These are phyloP conservation scores for Urostyla sp. DNA, from an alignment of 73 alveolate species.

Conservation along the genomic window DNA sequence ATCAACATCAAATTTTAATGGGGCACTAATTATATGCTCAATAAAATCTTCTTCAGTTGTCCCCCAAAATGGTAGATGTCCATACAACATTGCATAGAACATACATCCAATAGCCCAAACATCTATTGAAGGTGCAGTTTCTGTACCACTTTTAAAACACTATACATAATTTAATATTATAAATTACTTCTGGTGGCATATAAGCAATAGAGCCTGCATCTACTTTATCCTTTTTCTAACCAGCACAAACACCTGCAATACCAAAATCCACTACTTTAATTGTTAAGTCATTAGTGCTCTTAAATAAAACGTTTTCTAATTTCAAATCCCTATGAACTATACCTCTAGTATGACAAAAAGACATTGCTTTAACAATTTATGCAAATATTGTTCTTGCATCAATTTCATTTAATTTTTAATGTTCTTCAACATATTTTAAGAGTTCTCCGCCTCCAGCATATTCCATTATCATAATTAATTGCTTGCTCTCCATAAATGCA, in stretches of 20 bases:
- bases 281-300: slow-evolving; percentile 27
- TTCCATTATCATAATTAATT: slow-evolving; percentile 88
- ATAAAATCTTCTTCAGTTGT: slow-evolving; percentile 55
- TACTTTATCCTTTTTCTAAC: slow-evolving; percentile 62
- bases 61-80: slow-evolving; percentile 60
- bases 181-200: slow-evolving; percentile 74
- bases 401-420: slow-evolving; percentile 41
- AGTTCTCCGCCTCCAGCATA: slow-evolving; percentile 93
- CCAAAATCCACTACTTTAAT: slow-evolving; percentile 79
- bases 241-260: slow-evolving; percentile 77
- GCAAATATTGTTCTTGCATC: slow-evolving; percentile 56
- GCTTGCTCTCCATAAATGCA: slow-evolving; percentile 68
- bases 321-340: slow-evolving; percentile 76
- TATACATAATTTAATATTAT: not conserved
- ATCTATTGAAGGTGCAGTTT: slow-evolving; percentile 68
- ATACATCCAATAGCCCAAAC: slow-evolving; percentile 71
- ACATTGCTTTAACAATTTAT: slow-evolving; percentile 70
- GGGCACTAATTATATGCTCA: slow-evolving; percentile 24
- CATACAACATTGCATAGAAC: slow-evolving; percentile 63
- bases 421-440: slow-evolving; percentile 36
- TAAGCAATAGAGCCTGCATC: slow-evolving; percentile 78
- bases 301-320: slow-evolving; percentile 68
- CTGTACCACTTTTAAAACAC: slow-evolving; percentile 16
- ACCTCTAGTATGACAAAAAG: slow-evolving; percentile 75
- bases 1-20: slow-evolving; percentile 15